A percentile compares a stretch with the other conserved stretches of the same genome.
These are phyloP conservation scores for Ogataea henricii DNA, from an alignment of 805 yeast genomes.

Conservation along the genomic window DNA sequence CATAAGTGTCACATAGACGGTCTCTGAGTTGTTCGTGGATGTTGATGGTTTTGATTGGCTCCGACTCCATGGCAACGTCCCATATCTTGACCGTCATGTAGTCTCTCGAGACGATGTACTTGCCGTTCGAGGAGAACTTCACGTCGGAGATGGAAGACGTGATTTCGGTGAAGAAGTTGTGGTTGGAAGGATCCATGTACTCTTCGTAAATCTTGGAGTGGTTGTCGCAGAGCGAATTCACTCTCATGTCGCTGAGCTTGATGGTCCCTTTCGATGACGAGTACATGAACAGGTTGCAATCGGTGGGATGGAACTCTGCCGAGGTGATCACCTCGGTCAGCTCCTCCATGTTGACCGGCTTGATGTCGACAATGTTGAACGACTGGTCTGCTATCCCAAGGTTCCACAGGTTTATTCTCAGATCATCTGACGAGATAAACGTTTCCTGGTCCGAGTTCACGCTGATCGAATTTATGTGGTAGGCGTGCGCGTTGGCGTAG, in stretches of 20 bases:
- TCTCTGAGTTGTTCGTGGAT: constrained; percentile 95
- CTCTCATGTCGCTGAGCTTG: constrained; percentile 94
- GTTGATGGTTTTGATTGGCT: constrained; percentile 90
- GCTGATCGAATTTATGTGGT: constrained; percentile 94
- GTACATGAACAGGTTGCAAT: constrained; percentile 93
- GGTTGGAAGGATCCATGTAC: constrained; percentile 86
- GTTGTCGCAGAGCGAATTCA: constrained; percentile 88
- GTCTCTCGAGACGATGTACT: constrained; percentile 95
- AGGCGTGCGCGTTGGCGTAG: constrained; percentile 95
- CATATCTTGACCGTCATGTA: constrained; percentile 96
- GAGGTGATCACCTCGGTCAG: constrained; percentile 95
- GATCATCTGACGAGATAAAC: constrained; percentile 87
- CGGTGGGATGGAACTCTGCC: constrained; percentile 92
- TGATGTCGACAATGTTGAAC: constrained; percentile 95
- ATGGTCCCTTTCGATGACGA: constrained; percentile 94
- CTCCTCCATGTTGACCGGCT: constrained; percentile 98
- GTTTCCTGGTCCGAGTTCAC: constrained; percentile 96
- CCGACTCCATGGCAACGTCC: constrained; percentile 97
- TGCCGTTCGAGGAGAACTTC: constrained; percentile 87
- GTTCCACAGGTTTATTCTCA: constrained; percentile 95
- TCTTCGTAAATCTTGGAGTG: constrained; percentile 90
- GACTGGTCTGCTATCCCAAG: constrained; percentile 91
- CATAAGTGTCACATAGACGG: constrained; percentile 94
- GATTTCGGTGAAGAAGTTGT: constrained; percentile 96
- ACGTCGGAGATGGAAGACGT: constrained; percentile 93